Evolutionary conservation across 129 eudicot species (phyloP), one percentile per base, ranked within the genome.

Genomic region (Flaveria brownii): DNA sequence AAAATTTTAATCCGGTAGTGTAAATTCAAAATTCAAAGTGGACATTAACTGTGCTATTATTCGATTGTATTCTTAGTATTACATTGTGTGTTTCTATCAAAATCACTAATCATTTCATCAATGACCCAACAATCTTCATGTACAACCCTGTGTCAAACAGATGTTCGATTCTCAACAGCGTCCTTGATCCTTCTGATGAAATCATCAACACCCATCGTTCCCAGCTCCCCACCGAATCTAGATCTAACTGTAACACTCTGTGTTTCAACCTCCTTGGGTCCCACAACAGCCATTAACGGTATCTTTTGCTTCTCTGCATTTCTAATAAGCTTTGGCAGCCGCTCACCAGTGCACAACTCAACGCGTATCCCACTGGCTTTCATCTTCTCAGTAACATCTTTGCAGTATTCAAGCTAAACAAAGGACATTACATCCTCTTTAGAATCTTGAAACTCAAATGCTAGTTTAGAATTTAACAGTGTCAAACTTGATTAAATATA

Each of bases 231-330:
- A 6, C 91, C 91, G 70, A 88, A 93, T 79, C 98, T 85, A 43
- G 97, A 93, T 74, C 98, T 85, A 70, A 94, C 87, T 5, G 98
- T 95, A 3, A 95, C 85, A 17, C 94, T 85, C 64, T 83, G 80
- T 20, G 92, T 86, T 71, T 95, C 97, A 2, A 85, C 93, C 82
- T 95, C 99, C 82, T 90, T 91, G 45, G 96, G 90, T 7, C 99
- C 99, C 77, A 94, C 88, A 2, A 91, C 97, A 25, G 93, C 99
- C 99, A 91, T 94, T 76, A 94, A 72, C n/a, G 99, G 97, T 49
- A 95, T 85, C 79, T 88, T 95, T 70, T 86, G 92, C 82, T 95
- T 95, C 80, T 95, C 99, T 1, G 95, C 88, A 41, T 84, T 92
- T 77, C 97, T 87, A 67, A 94, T 89, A 26, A 89, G 96, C 78